phyloP scores from a whole-genome alignment of 441 rosid species.

The Adansonia grandidieri region DNA sequence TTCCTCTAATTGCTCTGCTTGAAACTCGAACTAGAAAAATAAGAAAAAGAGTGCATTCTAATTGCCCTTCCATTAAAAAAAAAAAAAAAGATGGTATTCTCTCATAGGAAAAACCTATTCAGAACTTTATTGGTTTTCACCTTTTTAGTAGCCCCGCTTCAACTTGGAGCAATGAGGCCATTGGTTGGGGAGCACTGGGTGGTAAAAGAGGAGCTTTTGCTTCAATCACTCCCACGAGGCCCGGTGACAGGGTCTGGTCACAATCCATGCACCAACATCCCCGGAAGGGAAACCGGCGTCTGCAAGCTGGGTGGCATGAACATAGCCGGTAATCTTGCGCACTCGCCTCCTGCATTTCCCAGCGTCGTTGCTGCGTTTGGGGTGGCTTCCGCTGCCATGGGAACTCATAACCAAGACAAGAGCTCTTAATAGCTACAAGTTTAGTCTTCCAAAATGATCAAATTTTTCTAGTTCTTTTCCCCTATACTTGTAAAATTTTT shows the following conservation, averaged over 20 bases:
- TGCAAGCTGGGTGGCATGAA: conserved; percentile 29
- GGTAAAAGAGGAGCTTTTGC: conserved; percentile 6
- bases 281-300: conserved; percentile 23
- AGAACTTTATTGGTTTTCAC: conserved; percentile 21
- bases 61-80: background rate
- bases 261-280: conserved; percentile 33
- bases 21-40: background rate
- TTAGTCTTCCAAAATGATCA: background rate
- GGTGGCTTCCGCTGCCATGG: conserved; percentile 13
- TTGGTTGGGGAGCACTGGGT: conserved; percentile 9
- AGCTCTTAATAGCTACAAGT: conserved; percentile 5
- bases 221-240: conserved; percentile 29
- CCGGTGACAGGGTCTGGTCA: conserved; percentile 14
- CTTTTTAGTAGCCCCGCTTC: conserved; percentile 33
- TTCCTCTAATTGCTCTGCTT: background rate
- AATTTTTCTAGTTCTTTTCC: background rate
- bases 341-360: conserved; percentile 15
- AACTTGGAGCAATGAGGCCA: conserved; percentile 39
- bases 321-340: conserved; percentile 20
- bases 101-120: conserved; percentile 12
- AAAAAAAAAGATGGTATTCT: conserved; percentile 23
- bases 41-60: background rate
- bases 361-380: conserved; percentile 9
- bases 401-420: background rate
- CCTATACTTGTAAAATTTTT: conserved; percentile 5